Conservation (phyloP, 805 yeast species). For the Sugiyamaella marilandica region DNA sequence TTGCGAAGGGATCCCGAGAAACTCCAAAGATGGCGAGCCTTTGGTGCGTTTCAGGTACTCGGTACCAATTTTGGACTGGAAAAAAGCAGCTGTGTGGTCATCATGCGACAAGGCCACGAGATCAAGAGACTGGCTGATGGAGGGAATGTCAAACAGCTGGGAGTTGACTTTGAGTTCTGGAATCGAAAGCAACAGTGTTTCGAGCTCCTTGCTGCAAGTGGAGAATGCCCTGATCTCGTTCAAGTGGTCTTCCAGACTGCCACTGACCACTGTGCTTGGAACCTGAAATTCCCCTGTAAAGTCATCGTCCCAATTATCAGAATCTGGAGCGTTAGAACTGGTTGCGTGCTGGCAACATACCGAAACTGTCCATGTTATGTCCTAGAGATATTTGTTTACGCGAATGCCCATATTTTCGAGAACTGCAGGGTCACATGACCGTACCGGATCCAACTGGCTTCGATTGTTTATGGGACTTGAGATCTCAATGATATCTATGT, state of each 20-base stretch:
- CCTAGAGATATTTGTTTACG: neutral
- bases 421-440: neutral
- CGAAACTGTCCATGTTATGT: neutral
- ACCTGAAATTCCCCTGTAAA: slow-evolving; percentile 32
- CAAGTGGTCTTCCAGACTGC: slow-evolving; percentile 20
- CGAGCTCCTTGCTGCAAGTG: slow-evolving; percentile 19
- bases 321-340: neutral
- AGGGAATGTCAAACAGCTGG: slow-evolving; percentile 9
- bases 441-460: no score
- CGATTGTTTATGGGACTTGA: no score
- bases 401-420: neutral
- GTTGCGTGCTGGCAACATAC: neutral
- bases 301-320: slow-evolving; percentile 61
- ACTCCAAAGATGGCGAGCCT: neutral
- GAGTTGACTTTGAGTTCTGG: slow-evolving; percentile 10
- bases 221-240: slow-evolving; percentile 21
- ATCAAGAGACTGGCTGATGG: slow-evolving; percentile 27
- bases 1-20: slow-evolving; percentile 21
- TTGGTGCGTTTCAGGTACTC: slow-evolving; percentile 7
- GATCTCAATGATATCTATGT: no score
- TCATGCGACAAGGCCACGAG: slow-evolving; percentile 28
- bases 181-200: slow-evolving; percentile 17
- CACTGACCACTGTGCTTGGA: slow-evolving; percentile 14
- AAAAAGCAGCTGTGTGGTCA: slow-evolving; percentile 23
- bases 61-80: slow-evolving; percentile 20